Evolutionary conservation across 2,329 filamentous ascomycete species (phyloP).

Genomic region (Rhynchosporium graminicola): DNA sequence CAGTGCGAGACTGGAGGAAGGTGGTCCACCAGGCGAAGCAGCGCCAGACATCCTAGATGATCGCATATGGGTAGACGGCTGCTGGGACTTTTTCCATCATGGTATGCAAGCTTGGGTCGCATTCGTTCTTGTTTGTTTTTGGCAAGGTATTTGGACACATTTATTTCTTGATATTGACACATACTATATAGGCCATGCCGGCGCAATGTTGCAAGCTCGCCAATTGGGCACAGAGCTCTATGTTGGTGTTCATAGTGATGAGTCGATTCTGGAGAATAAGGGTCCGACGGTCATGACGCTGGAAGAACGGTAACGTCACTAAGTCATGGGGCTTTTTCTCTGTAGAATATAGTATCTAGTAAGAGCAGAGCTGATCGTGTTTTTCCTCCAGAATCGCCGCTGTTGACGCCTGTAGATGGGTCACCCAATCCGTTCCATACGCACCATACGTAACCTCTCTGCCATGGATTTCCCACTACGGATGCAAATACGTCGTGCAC

Average conservation of each 20-base stretch:
- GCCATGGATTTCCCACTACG: slow-evolving; percentile 92
- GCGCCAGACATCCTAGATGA: slow-evolving; percentile 51
- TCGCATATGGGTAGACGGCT: slow-evolving; percentile 96
- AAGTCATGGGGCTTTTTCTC: slow-evolving; percentile 1
- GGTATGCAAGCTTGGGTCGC: slow-evolving; percentile 51
- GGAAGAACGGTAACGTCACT: slow-evolving; percentile 67
- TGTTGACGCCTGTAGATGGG: slow-evolving; percentile 94
- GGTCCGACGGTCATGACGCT: slow-evolving; percentile 97
- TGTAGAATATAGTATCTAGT: slow-evolving; percentile 17
- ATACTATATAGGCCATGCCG: slow-evolving; percentile 74
- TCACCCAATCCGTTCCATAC: slow-evolving; percentile 76
- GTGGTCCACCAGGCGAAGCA: slow-evolving; percentile 35
- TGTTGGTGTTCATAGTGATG: slow-evolving; percentile 93
- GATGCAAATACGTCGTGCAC: slow-evolving; percentile 93
- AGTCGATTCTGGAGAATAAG: slow-evolving; percentile 94
- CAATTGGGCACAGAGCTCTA: slow-evolving; percentile 86
- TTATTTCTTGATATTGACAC: slow-evolving; percentile 11
- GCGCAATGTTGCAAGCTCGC: slow-evolving; percentile 93
- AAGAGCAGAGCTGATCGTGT: slow-evolving; percentile 35
- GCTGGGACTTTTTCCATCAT: slow-evolving; percentile 99
- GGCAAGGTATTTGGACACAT: background rate
- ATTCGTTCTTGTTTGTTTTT: background rate
- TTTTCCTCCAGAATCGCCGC: slow-evolving; percentile 67
- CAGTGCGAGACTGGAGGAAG: slow-evolving; percentile 24
- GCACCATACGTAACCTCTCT: slow-evolving; percentile 95